Evolutionary conservation across 2,329 filamentous ascomycete genomes (phyloP), one percentile per base, ranked within the genome.

Genomic region (Neurospora crassa): DNA sequence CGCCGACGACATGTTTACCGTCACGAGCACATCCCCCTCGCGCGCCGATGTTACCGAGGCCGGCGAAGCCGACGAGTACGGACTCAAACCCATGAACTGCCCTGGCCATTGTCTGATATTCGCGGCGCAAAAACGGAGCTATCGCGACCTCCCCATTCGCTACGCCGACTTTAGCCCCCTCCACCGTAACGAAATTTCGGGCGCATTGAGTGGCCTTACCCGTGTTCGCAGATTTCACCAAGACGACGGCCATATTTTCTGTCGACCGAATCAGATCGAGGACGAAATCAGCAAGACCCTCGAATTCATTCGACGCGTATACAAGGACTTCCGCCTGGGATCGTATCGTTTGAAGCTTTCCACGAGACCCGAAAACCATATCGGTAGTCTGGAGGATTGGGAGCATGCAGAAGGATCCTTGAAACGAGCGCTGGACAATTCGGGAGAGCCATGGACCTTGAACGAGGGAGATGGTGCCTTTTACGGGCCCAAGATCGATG

Each of bases 61-160:
- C 78, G 29, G 82, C 82, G 88, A 91, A 73, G 86, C 88, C 73
- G 89, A 90, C 74, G 91, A 92, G 73, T 96, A 92, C 80, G 92
- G 92, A 20, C 83, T 97, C 75, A 97, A 97, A 80, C 93, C 93
- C 16, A 97, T 97, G 93, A 97, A 97, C 79, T 97, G 93, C 78
- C 93, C 93, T 0, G 93, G 93, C 3, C 93, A 97, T 80, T 96
- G 93, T 79, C 84, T 97, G 74, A 87, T 97, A 73, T 97, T 96
- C 79, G 90, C 88, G 72, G 90, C 90, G 67, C 87, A 90, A 74
- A 86, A 86, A 71, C 89, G 90, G 73, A 93, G 90, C 75, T 95
- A 95, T 80, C 88, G 91, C 74, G 92, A 97, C 74, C 83, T 97
- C 20, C 93, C 94, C 1, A 87, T 96, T 73, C 89, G 93, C 76